These are phyloP conservation scores for Ogataea trehalophila DNA, from an alignment of 805 yeast species.

Conservation along the genomic window DNA sequence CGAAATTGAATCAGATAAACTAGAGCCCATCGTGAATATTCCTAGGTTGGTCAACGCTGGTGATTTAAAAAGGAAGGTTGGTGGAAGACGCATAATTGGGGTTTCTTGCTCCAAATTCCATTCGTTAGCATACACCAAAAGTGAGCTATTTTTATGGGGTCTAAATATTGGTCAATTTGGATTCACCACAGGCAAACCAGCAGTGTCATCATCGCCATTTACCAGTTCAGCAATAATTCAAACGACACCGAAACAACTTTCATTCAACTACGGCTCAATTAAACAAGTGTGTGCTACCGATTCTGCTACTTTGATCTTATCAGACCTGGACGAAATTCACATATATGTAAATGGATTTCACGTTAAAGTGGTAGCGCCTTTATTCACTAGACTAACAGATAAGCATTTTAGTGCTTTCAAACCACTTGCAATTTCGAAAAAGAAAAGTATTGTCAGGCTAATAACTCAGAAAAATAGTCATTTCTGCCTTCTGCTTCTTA, in stretches of 20 bases:
- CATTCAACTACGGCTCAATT: slow-evolving; percentile 44
- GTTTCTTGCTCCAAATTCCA: slow-evolving; percentile 65
- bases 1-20: slow-evolving; percentile 17
- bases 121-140: slow-evolving; percentile 52
- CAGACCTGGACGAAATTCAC: slow-evolving; percentile 55
- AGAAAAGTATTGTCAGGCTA: slow-evolving; percentile 29
- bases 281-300: slow-evolving; percentile 62
- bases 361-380: slow-evolving; percentile 38
- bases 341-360: slow-evolving; percentile 56
- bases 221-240: slow-evolving; percentile 14
- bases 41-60: slow-evolving; percentile 41
- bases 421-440: slow-evolving; percentile 46
- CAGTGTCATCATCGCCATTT: slow-evolving; percentile 18
- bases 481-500: slow-evolving; percentile 45
- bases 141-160: slow-evolving; percentile 66
- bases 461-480: slow-evolving; percentile 36
- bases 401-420: slow-evolving; percentile 49
- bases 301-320: slow-evolving; percentile 60
- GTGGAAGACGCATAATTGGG: slow-evolving; percentile 30
- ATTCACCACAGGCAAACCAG: slow-evolving; percentile 21
- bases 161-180: slow-evolving; percentile 82
- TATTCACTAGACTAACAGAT: slow-evolving; percentile 30
- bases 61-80: slow-evolving; percentile 34
- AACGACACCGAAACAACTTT: slow-evolving; percentile 22
- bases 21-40: slow-evolving; percentile 23